A percentile compares a stretch with the other conserved stretches of the same genome.
These are phyloP conservation scores for Paraphaeosphaeria minitans DNA, from an alignment of 2,329 filamentous ascomycete genomes.

Conservation along the genomic window DNA sequence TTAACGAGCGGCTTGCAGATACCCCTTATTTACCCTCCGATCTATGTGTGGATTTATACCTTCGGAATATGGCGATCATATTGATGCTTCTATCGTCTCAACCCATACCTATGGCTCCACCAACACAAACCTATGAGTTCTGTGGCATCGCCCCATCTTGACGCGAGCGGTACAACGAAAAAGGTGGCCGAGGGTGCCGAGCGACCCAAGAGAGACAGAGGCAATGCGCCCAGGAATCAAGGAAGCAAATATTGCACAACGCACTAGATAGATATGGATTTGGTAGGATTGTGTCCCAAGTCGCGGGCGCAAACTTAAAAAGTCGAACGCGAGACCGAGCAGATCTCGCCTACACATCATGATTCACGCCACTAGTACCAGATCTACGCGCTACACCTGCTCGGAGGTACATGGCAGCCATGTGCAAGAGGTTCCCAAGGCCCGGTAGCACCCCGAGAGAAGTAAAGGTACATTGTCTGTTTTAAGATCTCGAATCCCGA, in stretches of 20 bases:
- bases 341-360: not conserved
- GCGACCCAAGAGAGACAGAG: not conserved
- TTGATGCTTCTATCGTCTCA: not conserved
- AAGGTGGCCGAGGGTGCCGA: not conserved
- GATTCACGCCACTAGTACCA: not conserved
- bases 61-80: slow-evolving; percentile 4
- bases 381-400: not conserved
- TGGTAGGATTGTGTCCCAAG: not conserved
- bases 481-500: no score
- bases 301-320: no score
- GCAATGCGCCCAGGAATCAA: not conserved
- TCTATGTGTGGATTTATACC: slow-evolving; percentile 7
- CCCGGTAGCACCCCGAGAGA: no score
- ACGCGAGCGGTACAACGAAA: not conserved
- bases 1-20: slow-evolving; percentile 5
- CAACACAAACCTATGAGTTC: slow-evolving; percentile 8
- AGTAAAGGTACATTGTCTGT: no score
- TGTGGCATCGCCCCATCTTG: not conserved
- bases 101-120: slow-evolving; percentile 2
- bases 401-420: no score
- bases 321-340: not conserved
- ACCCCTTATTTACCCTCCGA: slow-evolving; percentile 10
- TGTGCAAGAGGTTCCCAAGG: no score
- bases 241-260: not conserved
- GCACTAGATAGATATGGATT: not conserved